A percentile compares a stretch with the other conserved stretches of the same genome.
Evolutionary conservation across 441 rosid genomes (phyloP).

Genomic region (Corymbia citriodora): DNA sequence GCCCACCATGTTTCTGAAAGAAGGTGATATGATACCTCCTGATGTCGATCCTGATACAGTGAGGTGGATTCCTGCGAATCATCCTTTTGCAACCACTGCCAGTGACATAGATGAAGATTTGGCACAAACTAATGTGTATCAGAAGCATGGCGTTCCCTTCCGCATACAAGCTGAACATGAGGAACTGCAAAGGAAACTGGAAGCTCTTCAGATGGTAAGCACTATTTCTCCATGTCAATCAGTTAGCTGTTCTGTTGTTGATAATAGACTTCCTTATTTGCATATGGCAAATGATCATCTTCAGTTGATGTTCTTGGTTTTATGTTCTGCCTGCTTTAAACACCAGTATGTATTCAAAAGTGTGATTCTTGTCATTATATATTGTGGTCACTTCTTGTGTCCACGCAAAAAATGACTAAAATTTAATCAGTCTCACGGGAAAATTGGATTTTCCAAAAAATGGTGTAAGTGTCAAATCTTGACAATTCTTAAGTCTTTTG

Average conservation of each 20-base stretch:
- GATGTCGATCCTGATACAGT: conserved; percentile 87
- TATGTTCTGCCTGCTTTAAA: background rate
- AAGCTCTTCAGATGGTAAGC: conserved; percentile 71
- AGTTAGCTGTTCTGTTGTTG: background rate
- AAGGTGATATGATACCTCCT: conserved; percentile 81
- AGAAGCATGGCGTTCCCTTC: conserved; percentile 89
- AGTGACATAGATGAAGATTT: conserved; percentile 81
- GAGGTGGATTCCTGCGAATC: conserved; percentile 97
- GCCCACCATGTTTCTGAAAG: conserved; percentile 82
- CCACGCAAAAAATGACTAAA: background rate
- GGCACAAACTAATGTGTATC: conserved; percentile 94
- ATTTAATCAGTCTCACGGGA: background rate
- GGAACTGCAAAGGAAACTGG: conserved; percentile 80
- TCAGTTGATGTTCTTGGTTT: background rate
- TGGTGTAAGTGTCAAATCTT: background rate
- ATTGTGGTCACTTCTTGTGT: background rate
- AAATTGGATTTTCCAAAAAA: background rate
- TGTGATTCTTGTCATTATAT: background rate
- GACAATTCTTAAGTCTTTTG: background rate
- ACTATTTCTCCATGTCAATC: background rate
- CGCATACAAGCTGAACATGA: conserved; percentile 94
- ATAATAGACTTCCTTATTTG: background rate
- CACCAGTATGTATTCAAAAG: background rate
- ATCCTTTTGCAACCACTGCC: conserved; percentile 90
- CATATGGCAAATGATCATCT: background rate